Conservation (phyloP, 805 yeast genomes). For the Starmerella powellii region DNA sequence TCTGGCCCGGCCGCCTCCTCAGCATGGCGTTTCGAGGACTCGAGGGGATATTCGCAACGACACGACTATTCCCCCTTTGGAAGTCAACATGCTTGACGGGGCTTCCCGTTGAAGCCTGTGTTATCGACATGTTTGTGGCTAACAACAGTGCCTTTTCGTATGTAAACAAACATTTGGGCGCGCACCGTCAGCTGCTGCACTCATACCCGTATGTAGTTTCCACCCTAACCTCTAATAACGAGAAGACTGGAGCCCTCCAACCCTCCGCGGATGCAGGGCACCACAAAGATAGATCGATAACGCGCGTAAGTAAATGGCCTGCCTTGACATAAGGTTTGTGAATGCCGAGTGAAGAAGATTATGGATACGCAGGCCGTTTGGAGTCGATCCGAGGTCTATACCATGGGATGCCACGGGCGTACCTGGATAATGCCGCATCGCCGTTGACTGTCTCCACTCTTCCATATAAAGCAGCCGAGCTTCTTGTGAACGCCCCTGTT, state of each 20-base stretch:
- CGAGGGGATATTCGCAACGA: not conserved
- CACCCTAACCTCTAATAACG: not conserved
- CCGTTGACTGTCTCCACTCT: constrained; percentile 30
- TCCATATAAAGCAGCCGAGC: constrained; percentile 23
- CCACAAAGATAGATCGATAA: not conserved
- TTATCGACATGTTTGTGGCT: no score
- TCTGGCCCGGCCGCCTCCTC: constrained; percentile 5
- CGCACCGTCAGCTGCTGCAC: no score
- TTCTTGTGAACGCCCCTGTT: constrained; percentile 21
- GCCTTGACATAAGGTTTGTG: not conserved
- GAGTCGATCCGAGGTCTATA: constrained; percentile 13
- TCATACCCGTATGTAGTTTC: not conserved
- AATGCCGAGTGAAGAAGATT: not conserved
- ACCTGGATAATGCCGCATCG: constrained; percentile 38
- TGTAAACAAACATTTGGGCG: constrained; percentile 6
- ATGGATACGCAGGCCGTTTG: constrained; percentile 4
- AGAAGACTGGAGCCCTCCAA: not conserved
- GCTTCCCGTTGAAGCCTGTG: constrained; percentile 4
- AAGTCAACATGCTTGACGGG: constrained; percentile 11
- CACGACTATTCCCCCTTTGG: constrained; percentile 15
- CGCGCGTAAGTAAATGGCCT: not conserved
- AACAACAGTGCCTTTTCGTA: not conserved
- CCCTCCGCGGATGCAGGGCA: not conserved
- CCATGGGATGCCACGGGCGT: constrained; percentile 20
- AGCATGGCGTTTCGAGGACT: constrained; percentile 5